Percentiles rank a stretch among this genome's conserved stretches.
These are phyloP conservation scores for Ogataea ramenticola DNA, from an alignment of 805 yeast genomes.

Conservation along the genomic window DNA sequence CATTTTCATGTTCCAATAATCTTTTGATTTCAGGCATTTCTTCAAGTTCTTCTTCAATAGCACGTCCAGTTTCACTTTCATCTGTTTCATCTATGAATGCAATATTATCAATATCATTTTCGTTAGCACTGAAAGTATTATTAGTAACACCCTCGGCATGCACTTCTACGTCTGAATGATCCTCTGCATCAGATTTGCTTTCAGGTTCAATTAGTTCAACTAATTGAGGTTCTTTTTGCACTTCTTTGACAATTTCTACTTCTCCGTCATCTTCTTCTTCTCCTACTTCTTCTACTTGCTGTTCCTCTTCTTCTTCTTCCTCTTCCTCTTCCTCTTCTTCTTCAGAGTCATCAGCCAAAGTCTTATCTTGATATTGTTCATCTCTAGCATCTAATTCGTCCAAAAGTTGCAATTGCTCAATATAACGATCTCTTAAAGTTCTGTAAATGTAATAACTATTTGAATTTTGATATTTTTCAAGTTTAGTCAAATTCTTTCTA, in stretches of 20 bases:
- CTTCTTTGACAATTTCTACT: no score
- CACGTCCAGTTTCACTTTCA: neutral
- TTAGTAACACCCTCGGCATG: no score
- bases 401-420: neutral
- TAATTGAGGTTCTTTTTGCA: no score
- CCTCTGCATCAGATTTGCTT: no score
- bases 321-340: neutral
- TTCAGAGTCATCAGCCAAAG: neutral
- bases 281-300: no score
- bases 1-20: constrained; percentile 15
- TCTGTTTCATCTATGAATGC: neutral
- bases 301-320: neutral
- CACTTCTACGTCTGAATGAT: no score
- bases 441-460: neutral
- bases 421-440: neutral
- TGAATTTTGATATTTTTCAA: neutral
- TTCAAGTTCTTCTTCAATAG: neutral
- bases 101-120: no score
- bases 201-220: no score
- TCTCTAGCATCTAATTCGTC: neutral
- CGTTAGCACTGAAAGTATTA: no score
- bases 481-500: constrained; percentile 7
- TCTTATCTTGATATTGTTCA: neutral
- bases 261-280: no score
- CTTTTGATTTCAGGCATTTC: neutral